These are phyloP conservation scores for Lizanozyma gosingica DNA, from an alignment of 1,139 yeast genomes.

Conservation along the genomic window DNA sequence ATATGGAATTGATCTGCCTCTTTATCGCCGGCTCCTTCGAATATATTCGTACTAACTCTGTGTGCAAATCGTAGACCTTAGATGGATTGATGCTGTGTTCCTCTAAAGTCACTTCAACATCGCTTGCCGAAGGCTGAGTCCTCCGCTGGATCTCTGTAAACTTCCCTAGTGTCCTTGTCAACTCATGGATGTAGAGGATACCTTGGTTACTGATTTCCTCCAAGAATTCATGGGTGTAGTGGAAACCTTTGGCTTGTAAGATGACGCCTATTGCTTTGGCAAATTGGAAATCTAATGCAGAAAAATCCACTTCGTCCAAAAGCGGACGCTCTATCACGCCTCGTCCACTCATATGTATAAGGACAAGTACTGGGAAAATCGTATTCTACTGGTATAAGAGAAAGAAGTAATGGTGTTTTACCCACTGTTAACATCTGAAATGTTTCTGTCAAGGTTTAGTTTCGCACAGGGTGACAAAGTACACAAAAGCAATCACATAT, in stretches of 20 bases:
- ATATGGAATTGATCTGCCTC: background rate
- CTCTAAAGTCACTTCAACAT: constrained; percentile 34
- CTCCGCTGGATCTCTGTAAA: constrained; percentile 65
- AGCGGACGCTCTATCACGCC: no score
- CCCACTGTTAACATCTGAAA: no score
- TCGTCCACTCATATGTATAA: no score
- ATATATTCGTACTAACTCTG: constrained; percentile 29
- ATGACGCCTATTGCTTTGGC: constrained; percentile 24
- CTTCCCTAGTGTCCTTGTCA: constrained; percentile 40
- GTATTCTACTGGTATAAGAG: no score
- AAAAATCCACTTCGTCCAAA: background rate
- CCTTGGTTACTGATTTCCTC: constrained; percentile 40
- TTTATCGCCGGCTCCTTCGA: no score
- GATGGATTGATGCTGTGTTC: background rate
- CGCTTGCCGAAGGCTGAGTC: constrained; percentile 47
- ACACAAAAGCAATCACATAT: no score
- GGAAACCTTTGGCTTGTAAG: constrained; percentile 28
- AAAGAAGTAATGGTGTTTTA: no score
- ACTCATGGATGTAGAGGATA: constrained; percentile 38
- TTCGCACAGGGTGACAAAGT: no score
- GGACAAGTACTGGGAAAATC: no score
- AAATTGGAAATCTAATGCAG: constrained; percentile 23
- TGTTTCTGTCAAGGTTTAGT: no score
- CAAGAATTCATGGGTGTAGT: constrained; percentile 35
- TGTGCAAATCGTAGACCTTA: background rate